Conservation (phyloP, 192 early-diverging fungal genomes). For the Chytriomyces hyalinus region DNA sequence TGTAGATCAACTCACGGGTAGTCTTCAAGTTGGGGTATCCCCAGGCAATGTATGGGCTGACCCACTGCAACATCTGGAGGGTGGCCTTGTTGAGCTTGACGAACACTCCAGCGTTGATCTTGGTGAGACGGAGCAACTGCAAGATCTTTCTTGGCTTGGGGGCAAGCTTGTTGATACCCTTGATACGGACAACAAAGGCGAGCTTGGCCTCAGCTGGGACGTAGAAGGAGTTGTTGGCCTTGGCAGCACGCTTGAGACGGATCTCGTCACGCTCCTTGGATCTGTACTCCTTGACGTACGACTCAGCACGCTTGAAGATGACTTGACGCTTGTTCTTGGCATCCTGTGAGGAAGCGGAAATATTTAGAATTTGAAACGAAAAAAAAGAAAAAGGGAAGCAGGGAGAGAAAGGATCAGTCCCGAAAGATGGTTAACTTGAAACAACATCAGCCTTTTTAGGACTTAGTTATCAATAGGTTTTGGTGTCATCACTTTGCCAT, state of each 20-base stretch:
- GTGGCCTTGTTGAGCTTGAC: conserved; percentile 95
- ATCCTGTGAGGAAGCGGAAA: conserved; percentile 36
- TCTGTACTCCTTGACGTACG: conserved; percentile 98
- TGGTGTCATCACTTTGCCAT: conserved; percentile 40
- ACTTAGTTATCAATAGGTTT: conserved; percentile 41
- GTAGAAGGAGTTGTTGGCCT: conserved; percentile 88
- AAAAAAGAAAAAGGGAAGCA: conserved; percentile 10
- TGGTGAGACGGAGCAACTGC: conserved; percentile 96
- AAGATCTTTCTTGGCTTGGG: conserved; percentile 99
- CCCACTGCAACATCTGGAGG: conserved; percentile 95
- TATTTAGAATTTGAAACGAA: not conserved
- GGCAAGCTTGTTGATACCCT: conserved; percentile 98
- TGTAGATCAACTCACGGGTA: conserved; percentile 99
- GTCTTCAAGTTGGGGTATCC: conserved; percentile 97
- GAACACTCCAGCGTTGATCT: conserved; percentile 99
- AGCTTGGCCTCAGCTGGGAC: conserved; percentile 96
- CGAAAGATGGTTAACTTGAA: conserved; percentile 70
- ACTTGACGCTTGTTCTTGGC: conserved; percentile 81
- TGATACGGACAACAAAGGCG: conserved; percentile 97
- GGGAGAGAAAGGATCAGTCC: conserved; percentile 54
- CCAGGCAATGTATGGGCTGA: conserved; percentile 93
- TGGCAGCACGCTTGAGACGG: conserved; percentile 92
- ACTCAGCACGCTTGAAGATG: conserved; percentile 99
- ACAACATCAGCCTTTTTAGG: conserved; percentile 52
- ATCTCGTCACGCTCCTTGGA: conserved; percentile 86